Conservation (phyloP, 306 rosid genomes). For the Lathyrus aphaca region DNA sequence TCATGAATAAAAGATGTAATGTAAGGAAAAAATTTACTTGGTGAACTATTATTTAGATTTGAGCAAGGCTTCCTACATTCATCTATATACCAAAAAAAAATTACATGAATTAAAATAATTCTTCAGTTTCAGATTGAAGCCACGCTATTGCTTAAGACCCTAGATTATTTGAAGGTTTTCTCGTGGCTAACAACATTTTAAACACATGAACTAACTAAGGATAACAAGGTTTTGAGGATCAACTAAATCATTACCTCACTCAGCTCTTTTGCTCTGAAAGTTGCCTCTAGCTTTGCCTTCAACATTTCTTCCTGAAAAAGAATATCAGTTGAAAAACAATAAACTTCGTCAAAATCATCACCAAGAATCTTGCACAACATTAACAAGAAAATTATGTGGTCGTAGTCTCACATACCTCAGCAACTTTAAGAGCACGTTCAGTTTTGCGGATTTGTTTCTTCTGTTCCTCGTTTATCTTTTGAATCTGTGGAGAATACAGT, state of each 20-base stretch:
- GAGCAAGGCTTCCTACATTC: constrained; percentile 28
- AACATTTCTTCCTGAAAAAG: constrained; percentile 79
- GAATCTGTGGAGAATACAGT: constrained; percentile 57
- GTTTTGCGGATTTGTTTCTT: constrained; percentile 63
- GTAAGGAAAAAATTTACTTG: background rate
- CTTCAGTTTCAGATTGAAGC: background rate
- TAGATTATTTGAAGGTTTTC: constrained; percentile 7
- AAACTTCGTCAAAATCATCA: constrained; percentile 37
- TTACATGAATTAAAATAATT: background rate
- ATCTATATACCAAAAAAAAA: background rate
- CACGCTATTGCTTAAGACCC: background rate
- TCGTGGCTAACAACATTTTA: constrained; percentile 24
- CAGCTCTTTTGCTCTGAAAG: constrained; percentile 63
- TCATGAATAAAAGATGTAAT: constrained; percentile 3
- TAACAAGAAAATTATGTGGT: constrained; percentile 30
- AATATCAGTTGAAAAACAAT: constrained; percentile 6
- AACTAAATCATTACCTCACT: constrained; percentile 58
- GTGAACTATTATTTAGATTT: constrained; percentile 25
- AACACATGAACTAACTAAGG: background rate
- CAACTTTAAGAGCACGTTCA: constrained; percentile 87
- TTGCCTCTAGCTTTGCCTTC: constrained; percentile 82
- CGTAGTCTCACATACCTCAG: constrained; percentile 83
- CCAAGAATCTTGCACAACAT: constrained; percentile 40
- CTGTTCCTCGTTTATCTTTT: constrained; percentile 75
- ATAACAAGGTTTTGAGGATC: constrained; percentile 30